A percentile compares a stretch with the other conserved stretches of the same genome.
phyloP scores from a whole-genome alignment of 129 eudicot genomes.

The Lactuca saligna region DNA sequence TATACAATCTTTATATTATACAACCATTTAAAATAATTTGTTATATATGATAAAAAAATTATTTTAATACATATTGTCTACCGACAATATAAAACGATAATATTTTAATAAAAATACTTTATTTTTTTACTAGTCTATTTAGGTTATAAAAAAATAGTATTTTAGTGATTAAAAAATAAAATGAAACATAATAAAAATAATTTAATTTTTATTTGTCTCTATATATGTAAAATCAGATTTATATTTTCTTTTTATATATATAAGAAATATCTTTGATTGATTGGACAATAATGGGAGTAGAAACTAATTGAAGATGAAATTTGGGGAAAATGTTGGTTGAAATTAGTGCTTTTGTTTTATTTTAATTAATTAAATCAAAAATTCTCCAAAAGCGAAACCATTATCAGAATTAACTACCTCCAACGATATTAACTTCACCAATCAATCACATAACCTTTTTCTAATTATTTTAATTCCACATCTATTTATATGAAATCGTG shows the following conservation, averaged over 20 bases:
- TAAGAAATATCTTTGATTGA: neutral
- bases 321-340: slow-evolving; percentile 17
- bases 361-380: neutral
- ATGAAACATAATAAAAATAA: neutral
- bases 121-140: too few relatives aligned
- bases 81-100: too few relatives aligned
- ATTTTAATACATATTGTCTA: too few relatives aligned
- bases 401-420: slow-evolving; percentile 26
- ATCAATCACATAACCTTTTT: neutral
- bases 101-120: too few relatives aligned
- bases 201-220: neutral
- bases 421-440: slow-evolving; percentile 11
- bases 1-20: too few relatives aligned
- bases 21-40: too few relatives aligned
- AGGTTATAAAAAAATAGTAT: too few relatives aligned
- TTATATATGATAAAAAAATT: too few relatives aligned
- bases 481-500: too few relatives aligned
- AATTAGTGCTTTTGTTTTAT: slow-evolving; percentile 9
- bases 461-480: neutral
- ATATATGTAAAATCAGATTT: neutral
- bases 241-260: too few relatives aligned
- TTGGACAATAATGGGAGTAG: neutral
- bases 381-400: slow-evolving; percentile 10
- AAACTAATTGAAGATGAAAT: slow-evolving; percentile 7
- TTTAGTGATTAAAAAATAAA: too few relatives aligned